Percentiles rank a stretch among this genome's conserved stretches.
phyloP scores from a whole-genome alignment of 169 alveolate genomes.

The Babesia ovis region DNA sequence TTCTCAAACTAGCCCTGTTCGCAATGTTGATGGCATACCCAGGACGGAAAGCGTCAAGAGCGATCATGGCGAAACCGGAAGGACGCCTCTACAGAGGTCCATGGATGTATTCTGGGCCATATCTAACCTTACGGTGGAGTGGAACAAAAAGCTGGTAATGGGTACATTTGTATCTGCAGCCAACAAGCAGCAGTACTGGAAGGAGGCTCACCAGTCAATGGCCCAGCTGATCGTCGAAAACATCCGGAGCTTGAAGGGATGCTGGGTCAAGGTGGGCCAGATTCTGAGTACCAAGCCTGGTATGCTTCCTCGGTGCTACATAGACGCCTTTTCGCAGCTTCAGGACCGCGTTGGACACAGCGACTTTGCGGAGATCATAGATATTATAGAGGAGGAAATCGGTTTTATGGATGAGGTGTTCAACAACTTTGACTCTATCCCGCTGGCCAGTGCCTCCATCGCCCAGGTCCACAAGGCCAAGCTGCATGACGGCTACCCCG shows the following conservation, averaged over 20 bases:
- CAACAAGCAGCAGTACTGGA: conserved; percentile 82
- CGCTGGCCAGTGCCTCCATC: conserved; percentile 83
- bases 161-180: conserved; percentile 48
- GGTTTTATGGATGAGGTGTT: conserved; percentile 74
- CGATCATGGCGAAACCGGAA: conserved; percentile 3
- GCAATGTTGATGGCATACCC: not conserved
- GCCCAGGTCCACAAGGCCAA: conserved; percentile 84
- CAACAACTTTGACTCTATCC: conserved; percentile 72
- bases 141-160: conserved; percentile 65
- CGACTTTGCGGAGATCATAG: conserved; percentile 71
- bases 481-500: conserved; percentile 73
- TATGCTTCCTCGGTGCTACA: conserved; percentile 84
- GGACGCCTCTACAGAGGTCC: conserved; percentile 51
- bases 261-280: conserved; percentile 94
- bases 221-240: conserved; percentile 84
- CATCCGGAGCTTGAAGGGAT: conserved; percentile 84
- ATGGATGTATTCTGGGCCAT: conserved; percentile 56
- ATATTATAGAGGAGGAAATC: conserved; percentile 78
- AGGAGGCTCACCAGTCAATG: conserved; percentile 83
- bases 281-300: conserved; percentile 88
- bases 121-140: conserved; percentile 67
- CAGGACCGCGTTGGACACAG: conserved; percentile 89
- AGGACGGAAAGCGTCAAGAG: not conserved
- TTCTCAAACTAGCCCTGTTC: not conserved
- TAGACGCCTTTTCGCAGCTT: conserved; percentile 81